Conservation (phyloP, 2,329 filamentous ascomycete species). For the Alternaria brassicicola region DNA sequence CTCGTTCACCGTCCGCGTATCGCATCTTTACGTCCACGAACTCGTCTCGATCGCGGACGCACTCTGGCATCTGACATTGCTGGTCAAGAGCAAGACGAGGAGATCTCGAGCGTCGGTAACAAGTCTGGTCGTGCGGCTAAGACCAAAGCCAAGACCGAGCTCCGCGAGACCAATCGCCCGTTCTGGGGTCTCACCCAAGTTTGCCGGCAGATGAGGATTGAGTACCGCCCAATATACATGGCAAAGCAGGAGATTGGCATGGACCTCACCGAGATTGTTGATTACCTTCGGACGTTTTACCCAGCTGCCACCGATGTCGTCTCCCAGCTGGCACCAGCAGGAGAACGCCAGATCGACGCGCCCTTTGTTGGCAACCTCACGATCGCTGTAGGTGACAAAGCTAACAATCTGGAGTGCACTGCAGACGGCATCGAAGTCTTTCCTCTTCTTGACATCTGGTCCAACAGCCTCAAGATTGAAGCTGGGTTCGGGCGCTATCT, state of each 20-base stretch:
- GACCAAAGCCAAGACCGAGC: conserved; percentile 5
- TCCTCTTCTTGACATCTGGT: conserved; percentile 37
- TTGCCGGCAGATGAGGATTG: conserved; percentile 30
- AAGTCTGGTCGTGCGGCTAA: neutral
- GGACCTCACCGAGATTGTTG: conserved; percentile 27
- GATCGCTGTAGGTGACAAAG: conserved; percentile 29
- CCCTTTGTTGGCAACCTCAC: conserved; percentile 37
- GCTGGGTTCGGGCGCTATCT: conserved; percentile 40
- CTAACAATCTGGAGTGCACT: conserved; percentile 16
- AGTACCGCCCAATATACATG: conserved; percentile 35
- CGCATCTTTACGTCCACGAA: conserved; percentile 32
- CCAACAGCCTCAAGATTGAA: conserved; percentile 36
- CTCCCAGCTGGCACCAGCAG: conserved; percentile 1
- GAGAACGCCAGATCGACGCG: conserved; percentile 17
- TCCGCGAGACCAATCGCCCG: conserved; percentile 29
- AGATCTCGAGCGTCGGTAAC: conserved; percentile 5
- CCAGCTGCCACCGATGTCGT: conserved; percentile 2
- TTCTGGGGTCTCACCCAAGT: conserved; percentile 38
- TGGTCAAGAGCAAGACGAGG: conserved; percentile 14
- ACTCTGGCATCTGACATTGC: conserved; percentile 24
- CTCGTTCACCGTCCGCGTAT: conserved; percentile 35
- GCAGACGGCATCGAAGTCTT: conserved; percentile 27
- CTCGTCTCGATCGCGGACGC: conserved; percentile 24
- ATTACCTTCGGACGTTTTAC: conserved; percentile 34
- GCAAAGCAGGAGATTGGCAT: conserved; percentile 35